These are phyloP conservation scores for Hsuehochloa calcarea DNA, from an alignment of 176 grass and related monocot genomes.

Conservation along the genomic window DNA sequence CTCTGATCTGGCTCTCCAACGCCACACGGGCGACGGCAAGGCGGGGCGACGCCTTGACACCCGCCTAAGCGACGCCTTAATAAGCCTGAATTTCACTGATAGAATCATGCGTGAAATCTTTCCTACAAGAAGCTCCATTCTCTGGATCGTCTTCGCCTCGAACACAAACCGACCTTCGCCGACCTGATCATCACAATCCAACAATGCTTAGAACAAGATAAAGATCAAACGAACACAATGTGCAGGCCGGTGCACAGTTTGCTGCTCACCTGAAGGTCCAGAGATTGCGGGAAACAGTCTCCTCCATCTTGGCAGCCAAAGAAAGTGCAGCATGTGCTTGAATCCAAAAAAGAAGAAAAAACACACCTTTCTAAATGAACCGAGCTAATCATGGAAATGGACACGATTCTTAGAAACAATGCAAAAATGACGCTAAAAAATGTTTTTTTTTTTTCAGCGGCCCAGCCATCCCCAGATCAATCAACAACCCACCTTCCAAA, in stretches of 20 bases:
- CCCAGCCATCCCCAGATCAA: not conserved
- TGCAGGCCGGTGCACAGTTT: not conserved
- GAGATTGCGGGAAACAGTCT: slow-evolving; percentile 55
- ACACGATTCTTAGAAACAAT: not conserved
- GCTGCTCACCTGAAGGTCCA: slow-evolving; percentile 74
- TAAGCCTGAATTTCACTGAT: not conserved
- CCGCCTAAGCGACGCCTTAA: too few relatives aligned
- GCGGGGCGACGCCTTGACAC: too few relatives aligned
- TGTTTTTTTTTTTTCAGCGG: not conserved
- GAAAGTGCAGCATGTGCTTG: slow-evolving; percentile 9
- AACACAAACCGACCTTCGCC: slow-evolving; percentile 61
- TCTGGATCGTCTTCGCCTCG: slow-evolving; percentile 69
- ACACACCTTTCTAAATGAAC: not conserved
- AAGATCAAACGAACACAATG: slow-evolving; percentile 3
- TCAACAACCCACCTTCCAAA: slow-evolving; percentile 70
- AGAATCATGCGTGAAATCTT: not conserved
- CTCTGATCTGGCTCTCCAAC: too few relatives aligned
- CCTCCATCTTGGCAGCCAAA: slow-evolving; percentile 89
- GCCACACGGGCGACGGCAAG: too few relatives aligned
- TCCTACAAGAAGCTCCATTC: slow-evolving; percentile 89
- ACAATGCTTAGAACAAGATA: slow-evolving; percentile 7
- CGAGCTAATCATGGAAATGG: slow-evolving; percentile 10
- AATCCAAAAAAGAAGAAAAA: not conserved
- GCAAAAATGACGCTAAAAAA: not conserved
- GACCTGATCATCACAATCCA: slow-evolving; percentile 40